Conservation (phyloP, 495 filamentous ascomycete species). For the Lepidopterella palustris region DNA sequence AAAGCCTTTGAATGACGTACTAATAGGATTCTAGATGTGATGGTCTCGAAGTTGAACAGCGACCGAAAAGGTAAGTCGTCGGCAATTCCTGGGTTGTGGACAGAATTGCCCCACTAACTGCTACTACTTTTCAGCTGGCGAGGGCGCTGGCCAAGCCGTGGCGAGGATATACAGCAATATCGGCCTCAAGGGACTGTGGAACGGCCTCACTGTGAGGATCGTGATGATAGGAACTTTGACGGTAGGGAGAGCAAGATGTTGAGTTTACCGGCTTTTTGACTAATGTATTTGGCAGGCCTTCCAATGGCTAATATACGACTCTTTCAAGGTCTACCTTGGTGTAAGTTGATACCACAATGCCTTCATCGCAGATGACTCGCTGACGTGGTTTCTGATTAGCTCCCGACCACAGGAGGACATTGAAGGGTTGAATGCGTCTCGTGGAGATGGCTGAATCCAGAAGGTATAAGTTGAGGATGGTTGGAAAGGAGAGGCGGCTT, state of each 20-base stretch:
- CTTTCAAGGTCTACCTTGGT: conserved; percentile 67
- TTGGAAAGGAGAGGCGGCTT: background rate
- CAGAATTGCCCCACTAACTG: conserved; percentile 16
- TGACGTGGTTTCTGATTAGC: conserved; percentile 19
- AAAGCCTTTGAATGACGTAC: background rate
- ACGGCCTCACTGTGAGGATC: conserved; percentile 59
- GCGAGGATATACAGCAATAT: conserved; percentile 66
- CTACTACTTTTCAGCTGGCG: conserved; percentile 43
- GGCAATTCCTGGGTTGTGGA: background rate
- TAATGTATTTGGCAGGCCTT: conserved; percentile 41
- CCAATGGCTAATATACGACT: conserved; percentile 73
- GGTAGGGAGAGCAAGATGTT: conserved; percentile 4
- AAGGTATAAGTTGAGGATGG: background rate
- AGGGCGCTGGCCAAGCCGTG: conserved; percentile 55
- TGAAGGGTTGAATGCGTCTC: conserved; percentile 20
- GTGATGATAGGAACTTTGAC: conserved; percentile 54
- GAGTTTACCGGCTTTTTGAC: conserved; percentile 28
- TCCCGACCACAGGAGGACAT: conserved; percentile 61
- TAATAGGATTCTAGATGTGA: conserved; percentile 48
- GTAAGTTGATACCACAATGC: conserved; percentile 26
- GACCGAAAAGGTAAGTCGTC: conserved; percentile 51
- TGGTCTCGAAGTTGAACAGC: conserved; percentile 66
- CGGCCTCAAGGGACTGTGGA: conserved; percentile 64
- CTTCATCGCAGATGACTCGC: background rate
- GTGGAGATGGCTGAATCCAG: background rate